phyloP scores from a whole-genome alignment of 768 basidiomycete genomes.

The Panus rudis region DNA sequence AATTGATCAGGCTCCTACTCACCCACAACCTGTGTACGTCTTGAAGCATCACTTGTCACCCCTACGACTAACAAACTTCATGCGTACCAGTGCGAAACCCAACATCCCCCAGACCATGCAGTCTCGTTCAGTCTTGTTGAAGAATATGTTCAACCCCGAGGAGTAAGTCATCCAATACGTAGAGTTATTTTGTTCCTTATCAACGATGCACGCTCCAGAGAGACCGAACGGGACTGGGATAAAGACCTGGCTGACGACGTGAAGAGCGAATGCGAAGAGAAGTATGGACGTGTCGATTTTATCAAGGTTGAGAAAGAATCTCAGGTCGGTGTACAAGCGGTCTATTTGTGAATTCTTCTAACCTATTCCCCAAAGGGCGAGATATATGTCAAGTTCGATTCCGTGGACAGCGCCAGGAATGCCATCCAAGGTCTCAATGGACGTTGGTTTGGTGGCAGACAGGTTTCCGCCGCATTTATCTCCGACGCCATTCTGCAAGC shows the following conservation, averaged over 20 bases:
- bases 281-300: constrained; percentile 80
- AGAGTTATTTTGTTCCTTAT: constrained; percentile 1
- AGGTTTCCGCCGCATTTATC: constrained; percentile 82
- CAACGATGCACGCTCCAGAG: constrained; percentile 40
- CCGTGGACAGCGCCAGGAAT: constrained; percentile 71
- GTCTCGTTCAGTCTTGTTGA: constrained; percentile 83
- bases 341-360: background rate
- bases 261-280: constrained; percentile 85
- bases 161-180: constrained; percentile 52
- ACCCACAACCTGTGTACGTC: constrained; percentile 57
- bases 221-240: constrained; percentile 96
- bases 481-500: constrained; percentile 93
- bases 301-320: constrained; percentile 95
- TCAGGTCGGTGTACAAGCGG: constrained; percentile 48
- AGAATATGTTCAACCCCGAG: constrained; percentile 97
- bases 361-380: constrained; percentile 59
- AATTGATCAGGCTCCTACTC: constrained; percentile 59
- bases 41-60: too few species aligned
- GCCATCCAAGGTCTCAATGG: constrained; percentile 90
- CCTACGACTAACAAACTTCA: constrained; percentile 11
- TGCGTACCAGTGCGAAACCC: constrained; percentile 51
- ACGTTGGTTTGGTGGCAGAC: constrained; percentile 94
- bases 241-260: constrained; percentile 94
- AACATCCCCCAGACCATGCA: constrained; percentile 81
- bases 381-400: constrained; percentile 90